A percentile compares a stretch with the other conserved stretches of the same genome.
Evolutionary conservation across 2,329 filamentous ascomycete species (phyloP).

Genomic region (Arthrobotrys entomopaga): DNA sequence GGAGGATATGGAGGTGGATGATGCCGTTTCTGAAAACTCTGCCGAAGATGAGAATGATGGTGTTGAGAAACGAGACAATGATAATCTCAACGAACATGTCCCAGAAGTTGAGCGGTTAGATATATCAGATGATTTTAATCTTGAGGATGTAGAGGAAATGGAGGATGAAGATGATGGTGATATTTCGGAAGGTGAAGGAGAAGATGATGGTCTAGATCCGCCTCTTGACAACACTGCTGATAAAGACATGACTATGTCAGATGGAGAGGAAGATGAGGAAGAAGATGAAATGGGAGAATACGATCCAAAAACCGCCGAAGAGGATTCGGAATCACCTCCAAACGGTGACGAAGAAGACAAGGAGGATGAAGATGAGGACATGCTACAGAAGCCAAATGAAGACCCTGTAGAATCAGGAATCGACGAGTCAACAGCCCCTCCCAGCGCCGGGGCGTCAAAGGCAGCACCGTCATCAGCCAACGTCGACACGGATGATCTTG

Average conservation of each 20-base stretch:
- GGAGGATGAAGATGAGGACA: slow-evolving; percentile 15
- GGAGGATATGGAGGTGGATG: slow-evolving; percentile 70
- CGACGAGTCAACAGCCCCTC: slow-evolving; percentile 54
- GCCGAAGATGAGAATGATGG: slow-evolving; percentile 56
- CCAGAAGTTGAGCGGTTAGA: slow-evolving; percentile 84
- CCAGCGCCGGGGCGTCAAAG: slow-evolving; percentile 54
- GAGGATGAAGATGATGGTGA: slow-evolving; percentile 69
- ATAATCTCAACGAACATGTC: slow-evolving; percentile 77
- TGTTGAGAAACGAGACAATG: slow-evolving; percentile 70
- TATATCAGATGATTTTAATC: slow-evolving; percentile 86
- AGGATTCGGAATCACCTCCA: slow-evolving; percentile 62
- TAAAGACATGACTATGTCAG: slow-evolving; percentile 64
- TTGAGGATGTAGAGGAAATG: slow-evolving; percentile 73
- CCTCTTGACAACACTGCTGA: slow-evolving; percentile 60
- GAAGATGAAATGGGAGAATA: slow-evolving; percentile 68
- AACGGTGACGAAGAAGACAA: slow-evolving; percentile 59
- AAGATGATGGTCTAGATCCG: slow-evolving; percentile 61
- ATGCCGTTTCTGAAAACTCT: slow-evolving; percentile 58
- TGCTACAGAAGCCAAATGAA: slow-evolving; percentile 22
- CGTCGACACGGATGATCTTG: slow-evolving; percentile 55
- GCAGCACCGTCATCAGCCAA: slow-evolving; percentile 55
- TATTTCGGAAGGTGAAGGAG: slow-evolving; percentile 68
- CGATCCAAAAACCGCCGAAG: slow-evolving; percentile 64
- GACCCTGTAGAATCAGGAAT: slow-evolving; percentile 49
- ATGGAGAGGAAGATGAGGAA: slow-evolving; percentile 62